These are phyloP conservation scores for Dentipellis fragilis DNA, from an alignment of 768 basidiomycete species.

Conservation along the genomic window DNA sequence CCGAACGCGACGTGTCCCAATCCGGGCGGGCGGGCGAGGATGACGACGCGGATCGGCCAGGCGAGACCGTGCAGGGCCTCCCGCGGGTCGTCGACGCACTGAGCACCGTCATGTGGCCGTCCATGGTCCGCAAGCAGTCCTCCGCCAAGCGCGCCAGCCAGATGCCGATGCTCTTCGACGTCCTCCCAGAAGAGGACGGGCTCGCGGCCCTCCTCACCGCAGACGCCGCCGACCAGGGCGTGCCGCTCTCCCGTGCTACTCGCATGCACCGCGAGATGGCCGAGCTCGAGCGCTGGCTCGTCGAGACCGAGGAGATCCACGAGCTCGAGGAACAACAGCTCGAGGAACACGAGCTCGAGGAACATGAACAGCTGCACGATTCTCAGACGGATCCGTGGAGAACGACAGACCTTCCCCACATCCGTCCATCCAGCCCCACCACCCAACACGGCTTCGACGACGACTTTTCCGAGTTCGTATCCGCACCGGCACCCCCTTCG, in stretches of 20 bases:
- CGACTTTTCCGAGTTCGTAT: constrained; percentile 70
- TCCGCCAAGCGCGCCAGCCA: constrained; percentile 20
- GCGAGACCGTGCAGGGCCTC: constrained; percentile 29
- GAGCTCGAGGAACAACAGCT: constrained; percentile 12
- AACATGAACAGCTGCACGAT: constrained; percentile 10
- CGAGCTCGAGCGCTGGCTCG: constrained; percentile 53
- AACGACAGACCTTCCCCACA: background rate
- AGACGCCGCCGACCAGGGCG: constrained; percentile 16
- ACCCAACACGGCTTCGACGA: constrained; percentile 48
- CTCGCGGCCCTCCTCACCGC: constrained; percentile 21
- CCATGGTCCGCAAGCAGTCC: constrained; percentile 41
- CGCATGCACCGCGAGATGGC: constrained; percentile 43
- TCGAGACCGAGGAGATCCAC: constrained; percentile 32
- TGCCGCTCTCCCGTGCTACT: constrained; percentile 4
- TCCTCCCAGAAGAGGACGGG: constrained; percentile 26
- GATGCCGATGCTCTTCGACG: constrained; percentile 18
- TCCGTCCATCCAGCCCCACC: constrained; percentile 1
- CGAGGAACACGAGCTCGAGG: background rate
- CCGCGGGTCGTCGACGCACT: constrained; percentile 69
- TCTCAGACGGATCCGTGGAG: constrained; percentile 10
- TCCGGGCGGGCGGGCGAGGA: background rate
- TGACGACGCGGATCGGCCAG: background rate
- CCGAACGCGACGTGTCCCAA: constrained; percentile 18
- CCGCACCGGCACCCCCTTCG: constrained; percentile 32
- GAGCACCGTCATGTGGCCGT: constrained; percentile 86